Conservation (phyloP, 257 asterid species). For the Solanum etuberosum region DNA sequence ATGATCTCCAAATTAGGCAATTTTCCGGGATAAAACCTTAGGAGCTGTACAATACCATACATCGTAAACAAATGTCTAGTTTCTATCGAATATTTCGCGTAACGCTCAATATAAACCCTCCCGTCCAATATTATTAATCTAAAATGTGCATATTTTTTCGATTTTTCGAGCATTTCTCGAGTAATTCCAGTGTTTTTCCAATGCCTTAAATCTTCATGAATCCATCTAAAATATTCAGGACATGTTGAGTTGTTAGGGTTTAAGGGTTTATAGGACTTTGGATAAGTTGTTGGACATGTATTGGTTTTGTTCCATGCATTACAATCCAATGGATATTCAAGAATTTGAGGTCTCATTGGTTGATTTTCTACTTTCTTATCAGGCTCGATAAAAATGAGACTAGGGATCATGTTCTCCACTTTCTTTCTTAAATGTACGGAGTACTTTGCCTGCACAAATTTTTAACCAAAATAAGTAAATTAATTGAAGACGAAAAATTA, state of each 20-base stretch:
- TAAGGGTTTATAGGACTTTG: conserved; percentile 2
- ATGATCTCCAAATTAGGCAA: conserved; percentile 2
- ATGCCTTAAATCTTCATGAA: background rate
- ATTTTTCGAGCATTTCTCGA: background rate
- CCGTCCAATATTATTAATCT: background rate
- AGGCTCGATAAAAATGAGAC: background rate
- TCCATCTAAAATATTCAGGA: conserved; percentile 3
- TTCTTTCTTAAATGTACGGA: background rate
- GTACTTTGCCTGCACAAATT: conserved; percentile 5
- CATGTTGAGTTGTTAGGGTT: background rate
- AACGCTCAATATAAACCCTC: background rate
- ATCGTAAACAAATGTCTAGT: background rate
- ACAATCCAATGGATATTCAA: conserved; percentile 20
- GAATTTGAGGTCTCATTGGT: background rate
- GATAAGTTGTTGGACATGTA: conserved; percentile 16
- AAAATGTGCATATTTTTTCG: background rate
- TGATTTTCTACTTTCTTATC: background rate
- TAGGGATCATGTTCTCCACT: background rate
- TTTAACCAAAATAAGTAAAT: background rate
- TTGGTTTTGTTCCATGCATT: conserved; percentile 14
- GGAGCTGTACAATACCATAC: background rate
- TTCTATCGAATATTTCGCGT: background rate
- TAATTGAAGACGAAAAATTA: background rate
- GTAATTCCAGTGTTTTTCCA: conserved; percentile 1
- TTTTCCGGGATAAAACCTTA: background rate